Percentiles rank a stretch among this genome's conserved stretches.
Evolutionary conservation across 78 protist species (phyloP).

Genomic region (Guillardia theta): DNA sequence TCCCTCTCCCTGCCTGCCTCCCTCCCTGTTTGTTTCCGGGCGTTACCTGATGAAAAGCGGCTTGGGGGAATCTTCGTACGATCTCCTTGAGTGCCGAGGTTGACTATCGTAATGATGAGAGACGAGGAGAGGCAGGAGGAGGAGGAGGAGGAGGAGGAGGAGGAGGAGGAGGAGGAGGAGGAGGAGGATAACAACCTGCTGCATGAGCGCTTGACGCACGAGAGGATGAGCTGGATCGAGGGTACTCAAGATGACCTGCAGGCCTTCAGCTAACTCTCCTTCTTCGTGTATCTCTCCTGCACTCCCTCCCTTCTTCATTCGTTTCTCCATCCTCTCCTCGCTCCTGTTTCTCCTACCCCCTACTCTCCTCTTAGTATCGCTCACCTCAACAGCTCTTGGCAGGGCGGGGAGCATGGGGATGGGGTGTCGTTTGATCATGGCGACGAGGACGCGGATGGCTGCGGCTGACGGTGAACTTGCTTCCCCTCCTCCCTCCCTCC

Average conservation of each 20-base stretch:
- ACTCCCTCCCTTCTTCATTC: too few species aligned
- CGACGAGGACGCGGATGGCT: neutral
- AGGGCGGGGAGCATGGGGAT: neutral
- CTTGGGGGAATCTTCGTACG: constrained; percentile 35
- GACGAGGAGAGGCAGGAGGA: neutral
- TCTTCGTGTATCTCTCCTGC: too few species aligned
- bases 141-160: neutral
- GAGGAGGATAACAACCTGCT: neutral
- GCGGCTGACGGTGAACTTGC: too few species aligned
- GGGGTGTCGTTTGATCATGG: constrained; percentile 9
- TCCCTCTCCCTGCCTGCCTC: neutral
- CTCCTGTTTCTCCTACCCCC: too few species aligned
- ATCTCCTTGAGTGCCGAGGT: constrained; percentile 24
- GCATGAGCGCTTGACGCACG: neutral
- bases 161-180: neutral
- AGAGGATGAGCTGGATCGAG: neutral
- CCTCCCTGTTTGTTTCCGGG: neutral
- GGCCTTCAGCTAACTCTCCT: too few species aligned
- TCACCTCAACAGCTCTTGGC: neutral
- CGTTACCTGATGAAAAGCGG: neutral
- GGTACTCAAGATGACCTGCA: neutral
- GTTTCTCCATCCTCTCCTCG: neutral
- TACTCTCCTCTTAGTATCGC: too few species aligned
- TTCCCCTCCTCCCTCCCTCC: neutral
- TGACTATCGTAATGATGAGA: neutral